phyloP scores from a whole-genome alignment of 2,329 filamentous ascomycete genomes.

The Ceratocystis diversiconidia region DNA sequence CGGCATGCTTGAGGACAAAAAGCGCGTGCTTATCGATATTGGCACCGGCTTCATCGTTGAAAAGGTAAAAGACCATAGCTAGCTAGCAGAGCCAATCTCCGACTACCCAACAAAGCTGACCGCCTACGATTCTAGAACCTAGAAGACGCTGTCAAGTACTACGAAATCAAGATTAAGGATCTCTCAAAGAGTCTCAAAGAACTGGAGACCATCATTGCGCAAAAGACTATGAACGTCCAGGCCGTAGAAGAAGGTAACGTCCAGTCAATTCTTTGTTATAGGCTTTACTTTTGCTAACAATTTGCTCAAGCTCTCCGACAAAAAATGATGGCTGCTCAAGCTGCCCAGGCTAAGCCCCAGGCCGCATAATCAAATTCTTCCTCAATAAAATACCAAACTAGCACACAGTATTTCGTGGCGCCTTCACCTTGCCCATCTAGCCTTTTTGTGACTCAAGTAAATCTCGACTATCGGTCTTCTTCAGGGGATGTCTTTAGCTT shows the following conservation, averaged over 20 bases:
- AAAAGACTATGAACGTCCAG: conserved; percentile 71
- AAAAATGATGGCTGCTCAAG: conserved; percentile 25
- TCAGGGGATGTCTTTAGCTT: neutral
- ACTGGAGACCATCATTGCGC: conserved; percentile 42
- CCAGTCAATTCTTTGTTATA: neutral
- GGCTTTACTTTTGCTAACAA: conserved; percentile 13
- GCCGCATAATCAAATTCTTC: neutral
- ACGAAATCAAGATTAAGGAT: conserved; percentile 41
- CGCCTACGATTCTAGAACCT: conserved; percentile 30
- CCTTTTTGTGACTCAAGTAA: neutral
- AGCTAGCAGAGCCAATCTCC: neutral
- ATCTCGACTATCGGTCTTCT: neutral
- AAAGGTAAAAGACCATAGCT: conserved; percentile 44
- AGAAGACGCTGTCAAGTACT: conserved; percentile 41
- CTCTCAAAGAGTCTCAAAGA: conserved; percentile 40
- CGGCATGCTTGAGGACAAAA: conserved; percentile 58
- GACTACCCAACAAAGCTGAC: neutral
- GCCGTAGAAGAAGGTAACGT: conserved; percentile 70
- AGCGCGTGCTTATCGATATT: conserved; percentile 76
- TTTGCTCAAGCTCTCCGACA: conserved; percentile 26
- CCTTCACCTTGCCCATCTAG: neutral
- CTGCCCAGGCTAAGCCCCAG: conserved; percentile 7
- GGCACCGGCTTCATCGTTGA: conserved; percentile 92
- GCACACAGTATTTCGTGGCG: neutral
- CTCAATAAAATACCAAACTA: neutral